Evolutionary conservation across 768 basidiomycete species (phyloP), one percentile per base, ranked within the genome.

Genomic region (Termitomyces titanicus): DNA sequence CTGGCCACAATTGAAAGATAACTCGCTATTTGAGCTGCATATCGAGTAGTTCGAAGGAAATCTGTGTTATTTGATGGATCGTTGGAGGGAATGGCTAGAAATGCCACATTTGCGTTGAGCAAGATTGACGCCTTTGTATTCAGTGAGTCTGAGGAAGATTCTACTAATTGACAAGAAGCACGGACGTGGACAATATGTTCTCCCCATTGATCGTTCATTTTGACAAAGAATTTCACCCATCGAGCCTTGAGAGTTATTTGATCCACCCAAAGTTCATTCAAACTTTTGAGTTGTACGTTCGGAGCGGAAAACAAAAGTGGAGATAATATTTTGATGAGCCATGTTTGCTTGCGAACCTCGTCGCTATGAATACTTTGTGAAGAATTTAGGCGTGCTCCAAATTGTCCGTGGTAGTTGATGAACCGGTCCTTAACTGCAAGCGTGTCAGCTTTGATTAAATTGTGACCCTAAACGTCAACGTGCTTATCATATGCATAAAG

Each of bases 231-330:
- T 20, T 58, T 60, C 1, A 63, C 66, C 78, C 80, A 83, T 17
- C 60, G 71, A 25, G 61, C 59, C 38, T 65, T 69, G 55, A 70
- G 66, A 2, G 70, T 72, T 20, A 75, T 66, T 3, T 67, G 51
- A 53, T 85, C 83, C 0, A 82, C 73, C 69, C 78, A 84, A 18
- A 82, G 68, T 20, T 67, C 72, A 43, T 77, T 70, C 42, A 85
- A 61, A 17, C 65, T 56, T 4, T 64, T 64, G 13, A 82, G 61
- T 29, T 80, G 79, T 17, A 70, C 63, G 29, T 74, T 65, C 0
- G 83, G 82, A 5, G 71, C 65, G 53, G 68, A 72, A 63, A 83
- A 79, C 18, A 82, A 60, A 5, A 79, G 9, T 0, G 71, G 74
- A 1, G 76, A 75, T 7, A 74, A 33, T 1, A 69, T 55, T 73